Base-by-base conservation (phyloP, 192 early-diverging fungal genomes). In the Obelidium mucronatum region DNA sequence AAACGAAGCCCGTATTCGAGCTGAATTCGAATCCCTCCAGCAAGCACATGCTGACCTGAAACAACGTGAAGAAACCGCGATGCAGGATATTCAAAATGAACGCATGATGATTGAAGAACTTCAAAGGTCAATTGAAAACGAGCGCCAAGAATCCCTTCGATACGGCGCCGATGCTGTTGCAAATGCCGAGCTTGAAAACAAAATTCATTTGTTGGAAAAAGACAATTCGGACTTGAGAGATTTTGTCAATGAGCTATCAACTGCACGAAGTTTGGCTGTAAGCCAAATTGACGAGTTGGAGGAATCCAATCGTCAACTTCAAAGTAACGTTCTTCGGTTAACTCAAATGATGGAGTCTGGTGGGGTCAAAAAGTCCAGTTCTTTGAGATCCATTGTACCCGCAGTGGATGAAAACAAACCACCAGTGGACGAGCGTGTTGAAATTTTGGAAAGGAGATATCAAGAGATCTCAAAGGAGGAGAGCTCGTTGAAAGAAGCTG, bases 301-400 rank as follows among this genome's bases (percentile, higher is more conserved):
- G 40, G 65, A 68, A 26, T 70, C 67, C 4, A 77, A 77, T 35
- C 66, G 56, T 19, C 67, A 68, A 35, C 59, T 77, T 8, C 76
- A 77, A 39, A 70, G 40, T 6, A 77, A 77, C 56, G 76, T 77
- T 6, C 39, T 77, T 26, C 36, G 33, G 6, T 48, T 77, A 37
- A 77, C 76, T 24, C 40, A 69, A 39, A 77, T 77, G 67, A 67
- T 77, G 15, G 76, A 77, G 19, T 40, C 67, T 22, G 76, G 67
- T 13, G 44, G 31, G 4, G 35, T 53, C 39, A 39, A 48, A 33
- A 59, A 42, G 39, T 42, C 76, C 1, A 42, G 17, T 31, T 42
- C 56, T 13, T 22, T 53, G 42, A 44, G 39, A 26, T 44, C 67
- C 15, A 5, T 54, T 39, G 33, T 44, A 53, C 44, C 67, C 54